A percentile compares a stretch with the other conserved stretches of the same genome.
These are phyloP conservation scores for Thelonectria olida DNA, from an alignment of 2,329 filamentous ascomycete genomes.

Conservation along the genomic window DNA sequence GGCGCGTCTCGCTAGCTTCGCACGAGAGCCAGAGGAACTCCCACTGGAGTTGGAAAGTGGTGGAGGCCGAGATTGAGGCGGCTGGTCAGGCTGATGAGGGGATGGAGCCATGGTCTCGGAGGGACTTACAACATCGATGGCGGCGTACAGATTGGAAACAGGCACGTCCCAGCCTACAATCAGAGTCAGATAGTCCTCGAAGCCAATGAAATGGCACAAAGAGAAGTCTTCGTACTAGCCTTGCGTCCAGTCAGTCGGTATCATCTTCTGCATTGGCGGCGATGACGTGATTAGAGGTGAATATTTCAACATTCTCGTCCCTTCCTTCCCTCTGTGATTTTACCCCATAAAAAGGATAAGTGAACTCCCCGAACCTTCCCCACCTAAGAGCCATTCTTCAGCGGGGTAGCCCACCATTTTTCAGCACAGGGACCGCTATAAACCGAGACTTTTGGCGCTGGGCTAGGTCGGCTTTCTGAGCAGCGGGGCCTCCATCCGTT, in stretches of 20 bases:
- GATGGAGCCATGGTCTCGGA: constrained; percentile 14
- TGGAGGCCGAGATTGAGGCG: constrained; percentile 7
- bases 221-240: constrained; percentile 5
- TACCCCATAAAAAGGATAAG: constrained; percentile 13
- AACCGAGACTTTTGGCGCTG: not conserved
- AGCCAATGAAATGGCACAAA: constrained; percentile 19
- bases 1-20: constrained; percentile 45
- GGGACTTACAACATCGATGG: constrained; percentile 15
- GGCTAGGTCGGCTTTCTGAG: not conserved
- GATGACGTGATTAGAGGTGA: constrained; percentile 35
- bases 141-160: constrained; percentile 14
- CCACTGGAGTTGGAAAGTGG: constrained; percentile 29
- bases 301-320: constrained; percentile 22
- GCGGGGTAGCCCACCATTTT: not conserved
- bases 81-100: constrained; percentile 5
- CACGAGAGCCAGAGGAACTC: constrained; percentile 24
- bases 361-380: constrained; percentile 16
- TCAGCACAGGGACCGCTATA: not conserved
- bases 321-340: not conserved
- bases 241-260: constrained; percentile 20
- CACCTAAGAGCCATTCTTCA: not conserved
- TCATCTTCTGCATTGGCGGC: constrained; percentile 15
- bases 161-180: constrained; percentile 16
- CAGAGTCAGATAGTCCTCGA: constrained; percentile 7
- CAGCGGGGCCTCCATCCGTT: too few relatives aligned